phyloP scores from a whole-genome alignment of 495 filamentous ascomycete genomes.

The Podospora anserina region DNA sequence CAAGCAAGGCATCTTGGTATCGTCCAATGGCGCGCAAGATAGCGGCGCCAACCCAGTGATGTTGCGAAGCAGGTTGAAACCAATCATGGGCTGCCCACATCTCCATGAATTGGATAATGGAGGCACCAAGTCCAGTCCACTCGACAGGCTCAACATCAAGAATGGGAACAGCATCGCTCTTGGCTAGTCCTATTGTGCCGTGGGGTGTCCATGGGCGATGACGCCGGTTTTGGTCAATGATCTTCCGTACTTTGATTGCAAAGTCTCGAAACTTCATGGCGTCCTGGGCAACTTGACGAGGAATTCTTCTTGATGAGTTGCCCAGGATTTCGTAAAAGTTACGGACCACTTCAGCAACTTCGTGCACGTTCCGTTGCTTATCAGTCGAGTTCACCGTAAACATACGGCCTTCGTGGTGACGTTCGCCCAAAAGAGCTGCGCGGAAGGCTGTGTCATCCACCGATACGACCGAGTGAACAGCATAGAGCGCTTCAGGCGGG shows the following conservation, averaged over 20 bases:
- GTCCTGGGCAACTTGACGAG: not conserved
- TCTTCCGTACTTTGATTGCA: constrained; percentile 56
- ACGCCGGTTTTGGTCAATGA: constrained; percentile 66
- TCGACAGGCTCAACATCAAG: constrained; percentile 24
- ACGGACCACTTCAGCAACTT: constrained; percentile 34
- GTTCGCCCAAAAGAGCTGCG: constrained; percentile 31
- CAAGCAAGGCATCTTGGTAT: constrained; percentile 61
- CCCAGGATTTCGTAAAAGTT: constrained; percentile 26
- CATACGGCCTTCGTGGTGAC: constrained; percentile 37
- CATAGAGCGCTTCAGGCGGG: constrained; percentile 57
- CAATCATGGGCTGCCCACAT: constrained; percentile 59
- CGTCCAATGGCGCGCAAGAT: constrained; percentile 68
- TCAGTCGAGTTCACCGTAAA: constrained; percentile 39
- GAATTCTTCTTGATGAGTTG: constrained; percentile 2
- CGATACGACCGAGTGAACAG: constrained; percentile 61
- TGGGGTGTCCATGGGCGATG: constrained; percentile 56
- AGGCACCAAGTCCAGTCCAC: constrained; percentile 49
- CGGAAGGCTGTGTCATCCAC: constrained; percentile 53
- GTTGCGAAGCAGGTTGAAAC: constrained; percentile 43
- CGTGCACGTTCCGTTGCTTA: constrained; percentile 23
- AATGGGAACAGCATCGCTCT: constrained; percentile 17
- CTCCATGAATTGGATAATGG: constrained; percentile 68
- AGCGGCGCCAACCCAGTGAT: constrained; percentile 62
- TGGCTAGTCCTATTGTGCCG: constrained; percentile 49
- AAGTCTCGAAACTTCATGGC: constrained; percentile 45